Conservation (phyloP, 2,329 filamentous ascomycete species). For the Botrytis byssoidea region DNA sequence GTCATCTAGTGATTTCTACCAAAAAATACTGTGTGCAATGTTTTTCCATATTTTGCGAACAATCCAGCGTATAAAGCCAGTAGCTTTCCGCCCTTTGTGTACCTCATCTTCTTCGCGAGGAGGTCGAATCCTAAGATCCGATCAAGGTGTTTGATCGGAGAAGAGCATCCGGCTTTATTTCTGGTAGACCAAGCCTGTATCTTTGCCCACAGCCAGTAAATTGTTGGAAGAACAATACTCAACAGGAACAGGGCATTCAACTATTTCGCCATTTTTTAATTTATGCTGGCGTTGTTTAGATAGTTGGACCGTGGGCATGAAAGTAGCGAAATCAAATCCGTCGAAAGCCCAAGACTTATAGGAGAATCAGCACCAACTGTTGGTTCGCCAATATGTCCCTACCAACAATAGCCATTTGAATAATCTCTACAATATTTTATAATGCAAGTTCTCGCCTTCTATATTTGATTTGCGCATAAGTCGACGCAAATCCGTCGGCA, state of each 20-base stretch:
- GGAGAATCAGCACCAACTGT: background rate
- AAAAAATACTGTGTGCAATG: constrained; percentile 17
- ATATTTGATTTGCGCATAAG: background rate
- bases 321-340: background rate
- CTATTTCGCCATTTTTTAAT: background rate
- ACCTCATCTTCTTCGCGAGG: background rate
- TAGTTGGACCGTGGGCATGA: background rate
- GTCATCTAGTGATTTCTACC: constrained; percentile 38
- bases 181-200: background rate
- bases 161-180: constrained; percentile 8
- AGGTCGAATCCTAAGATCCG: constrained; percentile 3
- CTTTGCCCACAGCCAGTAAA: background rate
- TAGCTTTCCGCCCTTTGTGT: background rate
- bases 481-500: background rate
- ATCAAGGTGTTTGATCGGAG: constrained; percentile 1
- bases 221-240: background rate
- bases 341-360: background rate
- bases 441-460: background rate
- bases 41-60: constrained; percentile 23
- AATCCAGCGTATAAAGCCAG: constrained; percentile 17
- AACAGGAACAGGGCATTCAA: background rate
- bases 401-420: background rate
- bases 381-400: no score
- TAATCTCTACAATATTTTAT: background rate
- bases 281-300: background rate